phyloP scores from a whole-genome alignment of 768 basidiomycete species.

The Amanita inopinata region DNA sequence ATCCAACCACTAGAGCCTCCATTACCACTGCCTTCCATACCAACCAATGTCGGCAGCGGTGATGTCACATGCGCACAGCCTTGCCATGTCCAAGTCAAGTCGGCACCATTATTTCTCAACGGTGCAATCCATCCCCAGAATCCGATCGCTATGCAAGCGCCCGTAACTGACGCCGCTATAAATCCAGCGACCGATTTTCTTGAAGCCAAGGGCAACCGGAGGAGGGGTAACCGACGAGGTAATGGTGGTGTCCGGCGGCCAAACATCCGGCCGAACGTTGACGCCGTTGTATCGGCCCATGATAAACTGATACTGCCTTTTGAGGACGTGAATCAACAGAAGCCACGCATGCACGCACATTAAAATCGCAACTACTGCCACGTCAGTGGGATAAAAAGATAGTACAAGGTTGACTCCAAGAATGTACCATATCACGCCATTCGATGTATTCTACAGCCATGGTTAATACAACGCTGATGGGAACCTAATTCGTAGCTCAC shows the following conservation, averaged over 20 bases:
- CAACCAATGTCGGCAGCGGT: conserved; percentile 12
- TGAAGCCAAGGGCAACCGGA: conserved; percentile 60
- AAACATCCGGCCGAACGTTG: conserved; percentile 82
- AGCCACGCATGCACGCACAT: conserved; percentile 46
- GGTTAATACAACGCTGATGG: conserved; percentile 1
- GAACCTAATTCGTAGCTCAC: conserved; percentile 25
- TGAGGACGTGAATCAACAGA: conserved; percentile 5
- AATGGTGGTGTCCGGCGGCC: conserved; percentile 54
- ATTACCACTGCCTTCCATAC: conserved; percentile 9
- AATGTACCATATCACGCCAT: conserved; percentile 90
- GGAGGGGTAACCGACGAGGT: conserved; percentile 31
- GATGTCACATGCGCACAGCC: conserved; percentile 30
- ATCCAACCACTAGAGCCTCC: conserved; percentile 28
- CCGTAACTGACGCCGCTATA: conserved; percentile 66
- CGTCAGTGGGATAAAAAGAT: conserved; percentile 68
- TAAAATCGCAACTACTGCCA: conserved; percentile 83
- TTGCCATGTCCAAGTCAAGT: conserved; percentile 50
- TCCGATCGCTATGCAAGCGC: conserved; percentile 49
- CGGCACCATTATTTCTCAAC: conserved; percentile 22
- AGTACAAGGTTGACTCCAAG: conserved; percentile 77
- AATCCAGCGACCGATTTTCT: conserved; percentile 85
- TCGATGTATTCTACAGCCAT: conserved; percentile 45
- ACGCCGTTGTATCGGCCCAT: conserved; percentile 94
- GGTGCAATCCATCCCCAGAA: conserved; percentile 68
- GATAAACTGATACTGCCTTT: conserved; percentile 50